Base-by-base conservation (phyloP, 2,329 filamentous ascomycete species). In the Fusarium siculi region DNA sequence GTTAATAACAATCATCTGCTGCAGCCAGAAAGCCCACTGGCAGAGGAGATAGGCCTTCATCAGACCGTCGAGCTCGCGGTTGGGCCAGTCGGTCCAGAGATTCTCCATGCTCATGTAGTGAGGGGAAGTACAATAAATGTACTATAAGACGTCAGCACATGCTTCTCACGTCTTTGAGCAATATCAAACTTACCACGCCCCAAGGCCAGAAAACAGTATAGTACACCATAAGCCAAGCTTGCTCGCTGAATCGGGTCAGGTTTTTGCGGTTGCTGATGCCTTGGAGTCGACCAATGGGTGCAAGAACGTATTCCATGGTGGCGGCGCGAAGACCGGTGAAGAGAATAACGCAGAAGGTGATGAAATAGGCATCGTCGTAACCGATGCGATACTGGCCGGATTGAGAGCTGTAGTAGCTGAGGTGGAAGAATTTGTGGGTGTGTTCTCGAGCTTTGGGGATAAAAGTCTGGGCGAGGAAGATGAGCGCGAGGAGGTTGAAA, bases 1-100 rank as follows among this genome's bases (percentile, higher is more conserved):
- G 83, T 98, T 93, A 81, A 98, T 94, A 65, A 98, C 94, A 37
- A 98, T 86, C 73, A 98, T 93, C 84, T 97, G 95, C 84, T 98
- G 96, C 53, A 98, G 83, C 93, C 94, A 98, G 82, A 98, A 98
- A 30, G 93, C 92, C 83, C 95, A 93, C 81, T 98, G 95, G 19
- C 92, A 92, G 37, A 99, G 87, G 78, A 97, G 93, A 83, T 99
- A 99, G 82, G 89, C 91, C 85, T 98, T 98, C 84, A 93, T 90
- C 18, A 93, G 82, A 14, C 92, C 91, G 21, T 86, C 85, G 66
- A 97, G 86, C 78, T 96, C 91, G 56, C 95, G 90, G 75, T 90
- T 87, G 1, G 96, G 96, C 91, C 94, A 98, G 79, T 91, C 87
- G 37, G 90, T 89, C 95, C 96, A 99, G 47, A 98, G 87, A 65